Base-by-base conservation (phyloP, 164 flowering plant genomes). In the Berberis thunbergii region DNA sequence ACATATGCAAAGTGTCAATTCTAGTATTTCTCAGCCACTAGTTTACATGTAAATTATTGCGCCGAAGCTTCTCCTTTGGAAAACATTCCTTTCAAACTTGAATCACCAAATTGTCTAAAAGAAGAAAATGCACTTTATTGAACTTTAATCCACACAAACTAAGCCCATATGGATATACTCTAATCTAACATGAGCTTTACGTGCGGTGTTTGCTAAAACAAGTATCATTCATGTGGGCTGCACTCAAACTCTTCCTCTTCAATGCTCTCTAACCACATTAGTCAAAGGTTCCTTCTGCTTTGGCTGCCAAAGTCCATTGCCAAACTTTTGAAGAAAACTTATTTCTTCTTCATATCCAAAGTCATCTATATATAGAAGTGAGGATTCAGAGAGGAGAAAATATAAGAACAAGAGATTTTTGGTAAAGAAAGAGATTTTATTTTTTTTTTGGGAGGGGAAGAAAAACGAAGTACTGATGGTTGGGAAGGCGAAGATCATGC, bases 401-500 rank as follows among this genome's bases (percentile, higher is more conserved):
- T 26, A 26, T 26, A 26, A 26, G 26, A 26, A 26, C 0, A 26
- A 26, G 26, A 26, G 26, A 26, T 26, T 26, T 26, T 26, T 26
- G 26, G 26, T 26, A 26, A 26, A 26, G 26, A 26, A 26, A 26
- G 26, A 26, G 26, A 26, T 26, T 26, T 26, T 26, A n/a, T 26
- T 46, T 46, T 4, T 46, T 46, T 46, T 46, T 46, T 8, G 4
- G 4, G 49, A 1, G 8, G 49, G 4, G 4, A 4, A 46, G 49
- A 46, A 46, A 8, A 50, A 52, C n/a, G 2, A 3, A 10, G 10
- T 11, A 10, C 4, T 10, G 8, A 9, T 52, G 54, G 54, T 26
- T 52, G 4, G 13, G 2, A 52, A 6, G 54, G 54, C 54, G 11
- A 50, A 5, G 8, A 8, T 50, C 13, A 63, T 58, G 66, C 76